Percentiles rank a stretch among this genome's conserved stretches.
Evolutionary conservation across 345 rosid species (phyloP).

Genomic region (Brassica incana): DNA sequence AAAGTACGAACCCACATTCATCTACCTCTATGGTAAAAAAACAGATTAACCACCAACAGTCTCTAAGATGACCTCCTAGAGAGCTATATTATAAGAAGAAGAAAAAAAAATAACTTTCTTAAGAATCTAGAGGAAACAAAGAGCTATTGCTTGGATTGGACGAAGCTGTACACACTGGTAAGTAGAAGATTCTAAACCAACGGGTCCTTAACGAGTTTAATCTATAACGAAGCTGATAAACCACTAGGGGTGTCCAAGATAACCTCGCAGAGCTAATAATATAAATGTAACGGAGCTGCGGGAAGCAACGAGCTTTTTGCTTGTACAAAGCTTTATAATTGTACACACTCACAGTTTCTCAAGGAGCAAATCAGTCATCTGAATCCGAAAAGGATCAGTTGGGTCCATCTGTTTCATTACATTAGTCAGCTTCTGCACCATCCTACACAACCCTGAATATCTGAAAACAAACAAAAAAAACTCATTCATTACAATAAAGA

Average conservation of each 20-base stretch:
- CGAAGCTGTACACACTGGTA: neutral
- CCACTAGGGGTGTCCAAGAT: neutral
- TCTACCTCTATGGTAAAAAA: no score
- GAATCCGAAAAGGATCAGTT: slow-evolving; percentile 71
- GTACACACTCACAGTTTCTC: slow-evolving; percentile 72
- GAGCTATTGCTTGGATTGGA: neutral
- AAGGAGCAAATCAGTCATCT: slow-evolving; percentile 80
- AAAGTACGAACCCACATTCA: neutral
- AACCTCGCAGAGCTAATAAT: neutral
- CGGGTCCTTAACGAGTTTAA: no score
- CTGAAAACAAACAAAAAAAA: slow-evolving; percentile 32
- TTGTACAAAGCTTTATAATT: no score
- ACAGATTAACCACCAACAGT: neutral
- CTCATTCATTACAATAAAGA: neutral
- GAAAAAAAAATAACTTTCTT: neutral
- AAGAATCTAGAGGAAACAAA: neutral
- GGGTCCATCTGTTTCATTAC: slow-evolving; percentile 84
- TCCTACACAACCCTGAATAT: slow-evolving; percentile 73
- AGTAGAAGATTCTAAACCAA: no score
- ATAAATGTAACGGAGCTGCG: no score
- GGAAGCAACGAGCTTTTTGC: no score
- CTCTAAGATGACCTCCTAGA: neutral
- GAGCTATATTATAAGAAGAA: no score
- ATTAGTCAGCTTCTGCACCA: slow-evolving; percentile 81
- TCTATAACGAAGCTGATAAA: neutral